Conservation (phyloP, 306 rosid genomes). For the Medicago truncatula region MtrunA17r5.0-ANR NC_053044.1:34469001-34469500, state of each 20-base stretch:
- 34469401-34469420: constrained; percentile 8
- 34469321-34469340: constrained; percentile 93
- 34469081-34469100: constrained; percentile 34
- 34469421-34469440: constrained; percentile 22
- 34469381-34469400: constrained; percentile 27
- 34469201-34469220: constrained; percentile 28
- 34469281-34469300: constrained; percentile 16
- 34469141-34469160: constrained; percentile 97
- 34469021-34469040: constrained; percentile 12
- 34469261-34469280: constrained; percentile 26
- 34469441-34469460: constrained; percentile 31
- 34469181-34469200: constrained; percentile 54
- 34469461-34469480: constrained; percentile 95
- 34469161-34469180: constrained; percentile 93
- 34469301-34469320: constrained; percentile 59
- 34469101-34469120: background rate
- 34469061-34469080: constrained; percentile 30
- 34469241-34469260: constrained; percentile 40
- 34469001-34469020: background rate
- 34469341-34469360: constrained; percentile 98
- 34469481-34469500: constrained; percentile 96
- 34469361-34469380: constrained; percentile 92
- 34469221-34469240: constrained; percentile 21
- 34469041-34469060: constrained; percentile 33
- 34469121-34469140: constrained; percentile 97